Evolutionary conservation across 2,329 filamentous ascomycete species (phyloP).

Genomic region (Colletotrichum somersetense): DNA sequence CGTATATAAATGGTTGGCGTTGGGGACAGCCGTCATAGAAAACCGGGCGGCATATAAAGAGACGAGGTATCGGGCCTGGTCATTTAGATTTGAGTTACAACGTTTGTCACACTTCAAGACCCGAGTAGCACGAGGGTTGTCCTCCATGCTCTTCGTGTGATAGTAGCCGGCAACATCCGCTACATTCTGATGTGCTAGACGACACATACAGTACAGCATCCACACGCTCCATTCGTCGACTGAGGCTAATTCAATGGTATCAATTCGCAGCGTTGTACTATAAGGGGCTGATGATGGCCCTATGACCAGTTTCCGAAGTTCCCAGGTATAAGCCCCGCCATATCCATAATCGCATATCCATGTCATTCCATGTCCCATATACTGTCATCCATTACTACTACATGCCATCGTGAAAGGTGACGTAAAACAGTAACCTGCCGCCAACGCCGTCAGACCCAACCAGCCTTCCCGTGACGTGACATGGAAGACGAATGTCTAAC

Average conservation of each 20-base stretch:
- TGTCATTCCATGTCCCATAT: constrained; percentile 30
- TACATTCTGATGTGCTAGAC: not conserved
- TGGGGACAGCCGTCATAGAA: constrained; percentile 25
- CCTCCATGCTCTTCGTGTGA: too few species aligned
- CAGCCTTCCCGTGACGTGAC: constrained; percentile 7
- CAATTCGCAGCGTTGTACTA: constrained; percentile 15
- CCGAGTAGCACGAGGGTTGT: not conserved
- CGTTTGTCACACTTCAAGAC: not conserved
- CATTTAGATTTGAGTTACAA: constrained; percentile 18
- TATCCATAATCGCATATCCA: constrained; percentile 29
- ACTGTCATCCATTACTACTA: constrained; percentile 33
- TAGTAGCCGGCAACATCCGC: rapidly evolving
- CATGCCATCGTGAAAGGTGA: constrained; percentile 36
- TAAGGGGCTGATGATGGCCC: constrained; percentile 13
- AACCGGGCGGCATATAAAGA: constrained; percentile 24
- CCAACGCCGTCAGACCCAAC: constrained; percentile 29
- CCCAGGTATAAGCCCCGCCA: constrained; percentile 17
- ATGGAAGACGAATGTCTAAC: not conserved
- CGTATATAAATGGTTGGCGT: constrained; percentile 35
- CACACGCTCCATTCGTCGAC: too few species aligned
- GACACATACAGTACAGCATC: too few species aligned
- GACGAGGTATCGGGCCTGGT: constrained; percentile 12
- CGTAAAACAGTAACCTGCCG: constrained; percentile 24
- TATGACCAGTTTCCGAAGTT: not conserved
- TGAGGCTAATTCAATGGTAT: not conserved